Conservation (phyloP, 495 filamentous ascomycete genomes). For the Xylaria telfairii region DNA sequence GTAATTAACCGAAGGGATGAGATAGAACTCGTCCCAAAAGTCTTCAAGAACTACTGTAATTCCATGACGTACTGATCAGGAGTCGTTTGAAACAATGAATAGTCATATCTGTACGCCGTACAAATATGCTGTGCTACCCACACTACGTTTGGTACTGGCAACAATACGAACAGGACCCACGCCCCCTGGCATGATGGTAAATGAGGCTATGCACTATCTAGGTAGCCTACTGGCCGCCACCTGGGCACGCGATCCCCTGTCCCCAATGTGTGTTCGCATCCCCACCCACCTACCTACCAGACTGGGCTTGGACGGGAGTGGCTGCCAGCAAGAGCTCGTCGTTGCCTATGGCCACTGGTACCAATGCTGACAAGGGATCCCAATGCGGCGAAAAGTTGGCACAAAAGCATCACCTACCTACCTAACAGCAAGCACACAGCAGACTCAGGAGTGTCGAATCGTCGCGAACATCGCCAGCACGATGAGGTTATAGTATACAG, state of each 20-base stretch:
- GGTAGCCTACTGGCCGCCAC: background rate
- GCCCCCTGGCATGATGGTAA: background rate
- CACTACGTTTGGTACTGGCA: background rate
- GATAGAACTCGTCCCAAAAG: too few relatives aligned
- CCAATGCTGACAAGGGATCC: background rate
- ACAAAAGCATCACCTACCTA: background rate
- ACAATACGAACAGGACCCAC: background rate
- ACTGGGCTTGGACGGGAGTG: background rate
- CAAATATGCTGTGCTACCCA: background rate
- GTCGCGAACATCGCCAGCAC: background rate
- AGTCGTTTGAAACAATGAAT: background rate
- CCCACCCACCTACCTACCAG: background rate
- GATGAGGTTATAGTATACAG: background rate
- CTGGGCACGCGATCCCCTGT: too few relatives aligned
- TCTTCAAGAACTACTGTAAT: too few relatives aligned
- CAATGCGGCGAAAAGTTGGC: background rate
- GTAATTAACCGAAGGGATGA: too few relatives aligned
- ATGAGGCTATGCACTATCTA: constrained; percentile 1
- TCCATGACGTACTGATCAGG: too few relatives aligned
- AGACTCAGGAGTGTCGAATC: too few relatives aligned
- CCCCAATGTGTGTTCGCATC: background rate
- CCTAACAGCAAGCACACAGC: too few relatives aligned
- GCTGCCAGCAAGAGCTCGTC: background rate
- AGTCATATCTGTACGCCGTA: background rate
- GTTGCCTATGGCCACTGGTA: background rate